Base-by-base conservation (phyloP, 2,329 filamentous ascomycete species). In the Penicillium sp. region DNA sequence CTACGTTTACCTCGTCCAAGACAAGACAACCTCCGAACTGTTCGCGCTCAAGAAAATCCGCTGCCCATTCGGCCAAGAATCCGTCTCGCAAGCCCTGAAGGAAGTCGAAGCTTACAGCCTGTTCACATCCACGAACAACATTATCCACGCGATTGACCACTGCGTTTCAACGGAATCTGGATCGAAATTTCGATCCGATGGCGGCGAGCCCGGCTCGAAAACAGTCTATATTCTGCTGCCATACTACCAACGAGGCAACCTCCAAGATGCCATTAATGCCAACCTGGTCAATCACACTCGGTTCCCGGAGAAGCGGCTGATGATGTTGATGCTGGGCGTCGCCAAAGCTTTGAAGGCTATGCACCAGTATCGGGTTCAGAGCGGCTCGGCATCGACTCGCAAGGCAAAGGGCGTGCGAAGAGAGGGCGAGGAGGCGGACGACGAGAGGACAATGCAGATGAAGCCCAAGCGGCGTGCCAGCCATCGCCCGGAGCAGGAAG, bases 31-130 rank as follows among this genome's bases (percentile, higher is more conserved):
- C 55, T 90, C 91, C 61, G 88, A 94, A 71, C 86, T 97, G 51
- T 94, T 96, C 77, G 95, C 95, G 19, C 88, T 98, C 64, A 99
- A 99, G 80, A 99, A 99, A 85, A 99, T 99, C 78, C 89, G 94
- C 75, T 99, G 95, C 83, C 94, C 95, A 4, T 98, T 99, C 73
- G 95, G 95, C 68, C 90, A 95, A 78, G 95, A 99, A 82, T 97
- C 92, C 28, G 94, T 99, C 61, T 88, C 92, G 68, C 92, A 92
- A 76, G 95, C 95, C 55, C 89, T 98, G 84, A 94, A 94, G 77
- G 95, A 99, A 81, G 95, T 98, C 64, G 94, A 98, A 77, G 94
- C 95, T 53, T 99, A 99, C 82, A 89, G 89, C 67, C 87, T 97
- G 61, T 99, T 99, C 81, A 82, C 87, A 58, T 88, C 89, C 68